These are phyloP conservation scores for Jamesozyma rosinii DNA, from an alignment of 805 yeast genomes.

Conservation along the genomic window DNA sequence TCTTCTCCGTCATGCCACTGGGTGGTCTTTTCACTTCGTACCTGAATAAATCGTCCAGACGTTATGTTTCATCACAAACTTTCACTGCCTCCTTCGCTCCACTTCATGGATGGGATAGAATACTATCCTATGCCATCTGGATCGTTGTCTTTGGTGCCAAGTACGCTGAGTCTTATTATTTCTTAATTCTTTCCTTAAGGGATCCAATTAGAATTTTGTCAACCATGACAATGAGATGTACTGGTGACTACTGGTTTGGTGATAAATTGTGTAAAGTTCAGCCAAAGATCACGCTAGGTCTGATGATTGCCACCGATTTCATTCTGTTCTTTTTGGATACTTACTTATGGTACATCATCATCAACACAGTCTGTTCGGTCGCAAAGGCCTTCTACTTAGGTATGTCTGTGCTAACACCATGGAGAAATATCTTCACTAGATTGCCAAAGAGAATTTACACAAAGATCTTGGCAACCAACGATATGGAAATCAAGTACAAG, in stretches of 20 bases:
- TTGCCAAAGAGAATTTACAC: slow-evolving; percentile 97
- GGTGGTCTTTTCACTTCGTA: slow-evolving; percentile 96
- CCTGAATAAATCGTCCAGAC: slow-evolving; percentile 76
- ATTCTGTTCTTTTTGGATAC: slow-evolving; percentile 96
- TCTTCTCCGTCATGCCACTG: slow-evolving; percentile 88
- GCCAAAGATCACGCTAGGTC: slow-evolving; percentile 78
- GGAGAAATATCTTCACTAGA: slow-evolving; percentile 97
- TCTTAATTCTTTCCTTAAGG: slow-evolving; percentile 77
- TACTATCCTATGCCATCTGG: slow-evolving; percentile 92
- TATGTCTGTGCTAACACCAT: slow-evolving; percentile 95
- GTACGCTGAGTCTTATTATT: slow-evolving; percentile 81
- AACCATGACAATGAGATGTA: slow-evolving; percentile 81
- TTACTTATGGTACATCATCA: slow-evolving; percentile 94
- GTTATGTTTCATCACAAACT: slow-evolving; percentile 85
- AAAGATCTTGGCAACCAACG: slow-evolving; percentile 92
- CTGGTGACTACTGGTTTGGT: slow-evolving; percentile 82
- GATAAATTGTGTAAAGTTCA: slow-evolving; percentile 74
- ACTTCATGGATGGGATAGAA: slow-evolving; percentile 80
- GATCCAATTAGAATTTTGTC: slow-evolving; percentile 91
- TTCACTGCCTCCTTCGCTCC: slow-evolving; percentile 86
- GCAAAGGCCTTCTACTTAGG: slow-evolving; percentile 97
- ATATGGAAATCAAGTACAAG: slow-evolving; percentile 97
- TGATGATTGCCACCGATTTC: slow-evolving; percentile 89
- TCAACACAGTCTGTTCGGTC: slow-evolving; percentile 89
- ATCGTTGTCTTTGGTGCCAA: slow-evolving; percentile 79